Percentiles rank a stretch among this genome's conserved stretches.
phyloP scores from a whole-genome alignment of 1,284 basidiomycete genomes.

The Ceratobasidium sp. region DNA sequence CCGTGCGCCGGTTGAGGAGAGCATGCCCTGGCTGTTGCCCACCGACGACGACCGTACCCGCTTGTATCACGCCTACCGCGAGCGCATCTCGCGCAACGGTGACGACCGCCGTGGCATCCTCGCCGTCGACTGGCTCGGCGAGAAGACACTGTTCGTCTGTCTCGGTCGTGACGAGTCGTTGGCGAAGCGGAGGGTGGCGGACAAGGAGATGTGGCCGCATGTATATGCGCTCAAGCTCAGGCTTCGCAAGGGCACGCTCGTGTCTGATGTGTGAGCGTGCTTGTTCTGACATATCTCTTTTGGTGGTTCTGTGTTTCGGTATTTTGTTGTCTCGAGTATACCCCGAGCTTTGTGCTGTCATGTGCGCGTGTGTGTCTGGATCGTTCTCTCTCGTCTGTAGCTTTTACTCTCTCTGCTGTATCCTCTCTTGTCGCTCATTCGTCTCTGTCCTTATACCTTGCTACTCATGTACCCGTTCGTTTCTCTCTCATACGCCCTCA shows the following conservation, averaged over 20 bases:
- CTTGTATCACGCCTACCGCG: slow-evolving; percentile 20
- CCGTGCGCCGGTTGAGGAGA: slow-evolving; percentile 7
- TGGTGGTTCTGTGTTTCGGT: background rate
- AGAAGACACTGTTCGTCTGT: slow-evolving; percentile 36
- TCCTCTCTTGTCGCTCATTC: background rate
- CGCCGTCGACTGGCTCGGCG: slow-evolving; percentile 35
- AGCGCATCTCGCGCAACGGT: slow-evolving; percentile 16
- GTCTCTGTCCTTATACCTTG: background rate
- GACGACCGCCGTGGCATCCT: slow-evolving; percentile 18
- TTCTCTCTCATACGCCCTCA: background rate
- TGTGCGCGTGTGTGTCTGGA: background rate
- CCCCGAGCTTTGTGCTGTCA: background rate
- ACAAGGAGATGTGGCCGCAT: slow-evolving; percentile 38
- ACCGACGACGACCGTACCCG: slow-evolving; percentile 29
- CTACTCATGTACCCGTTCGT: background rate
- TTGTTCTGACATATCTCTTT: background rate
- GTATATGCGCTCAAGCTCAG: slow-evolving; percentile 41
- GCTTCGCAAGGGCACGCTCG: slow-evolving; percentile 29
- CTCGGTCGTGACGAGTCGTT: slow-evolving; percentile 34
- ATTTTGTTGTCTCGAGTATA: background rate
- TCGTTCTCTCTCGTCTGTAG: background rate
- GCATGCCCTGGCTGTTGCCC: slow-evolving; percentile 11
- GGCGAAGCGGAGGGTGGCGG: slow-evolving; percentile 35
- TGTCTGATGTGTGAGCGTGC: slow-evolving; percentile 31
- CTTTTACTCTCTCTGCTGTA: background rate